Evolutionary conservation across 2,329 filamentous ascomycete genomes (phyloP).

Genomic region (Trichoderma sp.): DNA sequence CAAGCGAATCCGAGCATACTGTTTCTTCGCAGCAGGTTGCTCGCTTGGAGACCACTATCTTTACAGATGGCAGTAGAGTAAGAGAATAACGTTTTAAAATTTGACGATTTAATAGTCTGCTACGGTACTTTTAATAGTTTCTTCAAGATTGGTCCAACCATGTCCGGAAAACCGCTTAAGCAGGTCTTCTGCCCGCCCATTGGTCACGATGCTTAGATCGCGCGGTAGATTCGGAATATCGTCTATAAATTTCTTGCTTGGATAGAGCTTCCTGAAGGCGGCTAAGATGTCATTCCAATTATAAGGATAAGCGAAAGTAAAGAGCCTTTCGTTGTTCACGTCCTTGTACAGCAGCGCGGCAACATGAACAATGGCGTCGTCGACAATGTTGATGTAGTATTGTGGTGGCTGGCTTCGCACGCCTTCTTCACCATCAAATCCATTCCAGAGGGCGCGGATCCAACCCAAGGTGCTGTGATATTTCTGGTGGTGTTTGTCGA

Average conservation of each 20-base stretch:
- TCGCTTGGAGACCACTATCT: not conserved
- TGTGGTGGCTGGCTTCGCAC: not conserved
- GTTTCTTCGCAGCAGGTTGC: not conserved
- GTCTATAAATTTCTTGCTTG: conserved; percentile 20
- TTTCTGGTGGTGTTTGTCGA: conserved; percentile 21
- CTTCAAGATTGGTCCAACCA: conserved; percentile 24
- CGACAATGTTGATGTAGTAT: not conserved
- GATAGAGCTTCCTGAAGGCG: not conserved
- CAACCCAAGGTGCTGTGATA: conserved; percentile 18
- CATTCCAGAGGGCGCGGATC: not conserved
- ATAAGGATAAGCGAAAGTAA: not conserved
- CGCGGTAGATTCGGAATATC: not conserved
- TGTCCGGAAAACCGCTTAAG: conserved; percentile 20
- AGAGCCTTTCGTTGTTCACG: not conserved
- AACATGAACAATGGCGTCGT: not conserved
- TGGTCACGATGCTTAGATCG: conserved; percentile 15
- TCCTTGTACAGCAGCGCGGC: not conserved
- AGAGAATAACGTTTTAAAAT: not conserved
- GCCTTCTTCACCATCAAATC: not conserved
- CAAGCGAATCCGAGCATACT: not conserved
- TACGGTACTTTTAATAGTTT: not conserved
- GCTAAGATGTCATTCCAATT: not conserved
- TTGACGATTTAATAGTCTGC: not conserved
- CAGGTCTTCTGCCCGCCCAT: conserved; percentile 23
- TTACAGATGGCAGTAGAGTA: not conserved